Evolutionary conservation across 2,329 filamentous ascomycete species (phyloP), one percentile per base, ranked within the genome.

Genomic region (Monosporascus sp.): DNA sequence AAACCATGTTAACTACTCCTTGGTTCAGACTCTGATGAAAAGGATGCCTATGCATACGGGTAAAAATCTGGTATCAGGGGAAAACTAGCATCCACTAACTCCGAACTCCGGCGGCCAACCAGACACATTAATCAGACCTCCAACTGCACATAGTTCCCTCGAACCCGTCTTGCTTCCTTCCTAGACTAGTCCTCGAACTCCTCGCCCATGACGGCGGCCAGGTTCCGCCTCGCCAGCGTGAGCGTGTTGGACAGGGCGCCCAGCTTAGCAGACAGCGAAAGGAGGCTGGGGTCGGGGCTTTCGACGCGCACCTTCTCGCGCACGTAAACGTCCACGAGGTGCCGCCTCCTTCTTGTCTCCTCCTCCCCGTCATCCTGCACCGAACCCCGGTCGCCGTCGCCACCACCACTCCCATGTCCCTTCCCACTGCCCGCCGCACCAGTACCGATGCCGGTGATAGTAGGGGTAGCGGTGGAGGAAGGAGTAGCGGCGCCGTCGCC

Each of bases 301-400:
- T 96, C 92, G 2, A 97, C 87, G 41, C 88, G 80, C 5, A 96
- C 82, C 73, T 97, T 97, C 68, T 97, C 93, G 60, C 87, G 84
- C 46, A 97, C 93, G 58, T 84, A 87, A 3, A 97, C 91, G 56
- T 94, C 84, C 3, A 71, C 68, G 17, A 20, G 18, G 18, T 41
- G 38, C 38, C 17, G 38, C 18, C 9, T 41, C 38, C 17, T n/a
- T 5, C 17, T 41, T 2, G 38, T 56, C 37, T 65, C 63, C 17
- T 60, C 59, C 9, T 50, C 52, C 1, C 48, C 41, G 6, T 38
- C 9, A 44, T 20, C 48, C 39, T 7, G 31, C 31, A 14, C 31
- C 31, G 31, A 35, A 11, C 31, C 31, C 11, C 31, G 31, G 43
- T 27, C 54, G 7, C 31, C 48, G 35, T 56, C 60, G 9, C 45